A percentile compares a stretch with the other conserved stretches of the same genome.
These are phyloP conservation scores for Lobosporangium transversale DNA, from an alignment of 192 early-diverging fungal species.

Conservation along the genomic window DNA sequence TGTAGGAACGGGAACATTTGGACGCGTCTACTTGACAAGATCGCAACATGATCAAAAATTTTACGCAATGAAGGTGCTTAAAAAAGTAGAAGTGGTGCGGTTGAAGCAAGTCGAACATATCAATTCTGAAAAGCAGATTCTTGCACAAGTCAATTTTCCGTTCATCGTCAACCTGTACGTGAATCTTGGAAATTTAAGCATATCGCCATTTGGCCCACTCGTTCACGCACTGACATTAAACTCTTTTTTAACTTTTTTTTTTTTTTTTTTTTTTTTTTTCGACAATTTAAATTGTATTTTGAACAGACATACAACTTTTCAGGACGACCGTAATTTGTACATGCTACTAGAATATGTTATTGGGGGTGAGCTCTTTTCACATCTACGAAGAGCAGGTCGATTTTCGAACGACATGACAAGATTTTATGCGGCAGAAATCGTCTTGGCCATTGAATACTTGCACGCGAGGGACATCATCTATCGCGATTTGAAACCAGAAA, in stretches of 20 bases:
- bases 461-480: conserved; percentile 95
- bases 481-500: conserved; percentile 96
- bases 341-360: conserved; percentile 97
- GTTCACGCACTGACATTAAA: no score
- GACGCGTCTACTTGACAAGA: conserved; percentile 89
- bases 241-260: no score
- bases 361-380: conserved; percentile 96
- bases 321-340: conserved; percentile 92
- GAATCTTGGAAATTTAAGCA: no score
- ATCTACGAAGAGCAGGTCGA: conserved; percentile 88
- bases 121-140: conserved; percentile 84
- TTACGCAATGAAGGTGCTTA: conserved; percentile 90
- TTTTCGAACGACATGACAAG: conserved; percentile 95
- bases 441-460: conserved; percentile 93
- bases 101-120: conserved; percentile 90
- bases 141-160: conserved; percentile 75
- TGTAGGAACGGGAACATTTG: conserved; percentile 98
- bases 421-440: conserved; percentile 96
- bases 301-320: conserved; percentile 93
- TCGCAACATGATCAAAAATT: conserved; percentile 69
- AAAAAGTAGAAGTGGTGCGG: conserved; percentile 82
- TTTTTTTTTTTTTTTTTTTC: no score
- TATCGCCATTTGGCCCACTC: no score
- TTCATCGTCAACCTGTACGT: conserved; percentile 84
- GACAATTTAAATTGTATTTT: no score